These are phyloP conservation scores for Leishmania arabica DNA, from an alignment of 208 protist genomes.

Conservation along the genomic window DNA sequence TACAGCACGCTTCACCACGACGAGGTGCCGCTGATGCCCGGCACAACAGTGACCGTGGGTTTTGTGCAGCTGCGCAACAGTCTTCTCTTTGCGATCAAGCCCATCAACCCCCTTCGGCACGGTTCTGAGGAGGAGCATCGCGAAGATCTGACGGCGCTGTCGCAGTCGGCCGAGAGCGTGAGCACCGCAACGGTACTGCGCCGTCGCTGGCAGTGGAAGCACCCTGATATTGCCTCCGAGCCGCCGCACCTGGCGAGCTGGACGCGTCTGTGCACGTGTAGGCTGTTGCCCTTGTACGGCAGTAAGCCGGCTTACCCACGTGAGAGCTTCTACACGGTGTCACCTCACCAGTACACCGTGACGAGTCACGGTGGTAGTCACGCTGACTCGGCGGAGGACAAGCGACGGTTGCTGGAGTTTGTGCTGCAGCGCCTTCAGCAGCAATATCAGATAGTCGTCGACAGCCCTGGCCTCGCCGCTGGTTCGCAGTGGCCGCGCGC, in stretches of 20 bases:
- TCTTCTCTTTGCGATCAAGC: conserved; percentile 77
- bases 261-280: conserved; percentile 68
- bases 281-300: conserved; percentile 80
- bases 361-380: conserved; percentile 18
- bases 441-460: conserved; percentile 87
- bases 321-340: conserved; percentile 75
- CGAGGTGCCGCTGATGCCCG: conserved; percentile 6
- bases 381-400: conserved; percentile 23
- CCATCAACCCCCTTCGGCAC: conserved; percentile 53
- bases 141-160: conserved; percentile 26
- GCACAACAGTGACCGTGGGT: conserved; percentile 37
- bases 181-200: conserved; percentile 69
- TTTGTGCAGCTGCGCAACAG: conserved; percentile 78
- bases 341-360: conserved; percentile 80
- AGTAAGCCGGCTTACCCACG: conserved; percentile 69
- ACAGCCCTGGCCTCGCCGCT: conserved; percentile 33
- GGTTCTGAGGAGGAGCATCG: conserved; percentile 24
- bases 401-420: conserved; percentile 64
- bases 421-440: conserved; percentile 85
- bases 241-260: conserved; percentile 48
- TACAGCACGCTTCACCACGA: neutral
- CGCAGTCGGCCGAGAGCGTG: conserved; percentile 50
- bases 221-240: conserved; percentile 52
- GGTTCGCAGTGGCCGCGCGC: conserved; percentile 41
- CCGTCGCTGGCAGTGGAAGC: conserved; percentile 75